These are phyloP conservation scores for Citrus glauca DNA, from an alignment of 345 rosid species.

Conservation along the genomic window DNA sequence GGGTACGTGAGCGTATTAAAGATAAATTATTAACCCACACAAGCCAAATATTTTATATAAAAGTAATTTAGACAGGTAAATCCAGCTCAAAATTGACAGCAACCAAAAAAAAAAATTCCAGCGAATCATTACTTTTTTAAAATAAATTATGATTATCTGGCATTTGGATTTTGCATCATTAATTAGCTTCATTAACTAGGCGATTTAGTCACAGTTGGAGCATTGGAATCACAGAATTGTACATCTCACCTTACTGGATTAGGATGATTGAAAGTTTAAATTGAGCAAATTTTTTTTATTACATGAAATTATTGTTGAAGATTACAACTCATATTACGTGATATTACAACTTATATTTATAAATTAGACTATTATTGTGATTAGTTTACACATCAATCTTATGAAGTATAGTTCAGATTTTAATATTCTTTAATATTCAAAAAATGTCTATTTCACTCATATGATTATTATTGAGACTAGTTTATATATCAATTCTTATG, in stretches of 20 bases:
- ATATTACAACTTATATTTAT: too few species aligned
- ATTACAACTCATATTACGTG: too few species aligned
- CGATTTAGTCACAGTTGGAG: neutral
- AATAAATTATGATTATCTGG: neutral
- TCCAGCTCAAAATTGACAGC: neutral
- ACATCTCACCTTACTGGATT: neutral
- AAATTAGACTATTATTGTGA: too few species aligned
- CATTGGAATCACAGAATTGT: constrained; percentile 10
- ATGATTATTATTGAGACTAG: too few species aligned
- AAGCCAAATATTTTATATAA: neutral
- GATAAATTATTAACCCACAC: neutral
- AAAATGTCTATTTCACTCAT: too few species aligned
- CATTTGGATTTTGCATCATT: neutral
- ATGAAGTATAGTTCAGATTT: too few species aligned
- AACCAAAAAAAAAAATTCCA: neutral
- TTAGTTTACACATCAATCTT: too few species aligned
- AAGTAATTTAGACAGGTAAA: neutral
- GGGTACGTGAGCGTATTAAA: too few species aligned
- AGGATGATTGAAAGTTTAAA: neutral
- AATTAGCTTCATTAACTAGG: neutral
- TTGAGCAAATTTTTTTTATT: too few species aligned
- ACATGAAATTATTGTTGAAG: too few species aligned
- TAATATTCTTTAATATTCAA: too few species aligned
- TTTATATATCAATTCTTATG: too few species aligned
- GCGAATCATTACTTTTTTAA: neutral